Base-by-base conservation (phyloP, 2,329 filamentous ascomycete species). In the Falciphora oryzae region DNA sequence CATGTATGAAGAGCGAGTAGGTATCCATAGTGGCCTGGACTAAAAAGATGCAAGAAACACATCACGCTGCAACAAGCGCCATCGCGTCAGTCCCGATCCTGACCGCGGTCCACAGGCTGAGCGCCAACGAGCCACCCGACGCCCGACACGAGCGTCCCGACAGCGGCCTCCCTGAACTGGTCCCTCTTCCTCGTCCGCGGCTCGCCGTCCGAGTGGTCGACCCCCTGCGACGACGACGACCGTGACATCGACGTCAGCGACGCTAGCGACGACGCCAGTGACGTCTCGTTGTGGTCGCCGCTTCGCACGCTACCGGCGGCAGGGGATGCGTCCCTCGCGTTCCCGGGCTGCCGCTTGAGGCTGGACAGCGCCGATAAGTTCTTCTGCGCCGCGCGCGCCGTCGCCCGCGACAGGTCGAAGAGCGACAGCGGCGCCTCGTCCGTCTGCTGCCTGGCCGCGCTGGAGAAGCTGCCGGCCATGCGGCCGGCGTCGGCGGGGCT, bases 81-180 rank as follows among this genome's bases (percentile, higher is more conserved):
- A n/a, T 7, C 22, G 44, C 22, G 22, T 53, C 44, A 53, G 44
- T 53, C 44, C 44, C 44, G n/a, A 7, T 53, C 73, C 32, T 70
- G 68, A 25, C 66, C 65, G 61, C 71, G 73, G 60, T 72, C 71
- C 14, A 70, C 69, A 27, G 79, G 78, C 67, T 80, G 81, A 3
- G 86, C 87, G 8, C 85, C 85, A 65, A 90, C 83, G 60, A 90
- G 73, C 88, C 88, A 90, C 0, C 88, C 87, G 29, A 90, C 84
- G 25, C 88, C 85, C 58, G 85, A 86, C 3, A 88, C 87, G 60
- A 90, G 73, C 1, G 86, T 87, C n/a, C 85, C 86, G 64, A 88
- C 85, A 11, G 88, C 87, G 50, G 83, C 87, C 66, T 89, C 87
- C 67, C 85, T 80, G 57, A 90, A 71, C 74, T 89, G 88, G 73